Conservation (phyloP, 2,329 filamentous ascomycete genomes). For the Aspergillus sp. region DNA sequence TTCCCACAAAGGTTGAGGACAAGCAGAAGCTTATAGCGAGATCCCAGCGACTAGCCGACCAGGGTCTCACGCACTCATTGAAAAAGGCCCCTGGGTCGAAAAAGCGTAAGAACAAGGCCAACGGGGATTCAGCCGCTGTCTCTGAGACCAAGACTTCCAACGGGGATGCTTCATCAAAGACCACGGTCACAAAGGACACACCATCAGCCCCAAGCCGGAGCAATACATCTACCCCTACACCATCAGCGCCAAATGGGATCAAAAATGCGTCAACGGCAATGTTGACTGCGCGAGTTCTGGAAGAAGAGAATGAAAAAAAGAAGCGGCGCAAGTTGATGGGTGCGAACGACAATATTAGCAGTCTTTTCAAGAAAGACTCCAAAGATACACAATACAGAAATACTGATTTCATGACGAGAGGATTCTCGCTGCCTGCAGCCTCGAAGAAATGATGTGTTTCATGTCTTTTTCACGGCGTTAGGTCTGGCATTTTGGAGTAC, state of each 20-base stretch:
- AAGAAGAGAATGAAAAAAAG: slow-evolving; percentile 79
- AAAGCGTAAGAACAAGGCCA: slow-evolving; percentile 73
- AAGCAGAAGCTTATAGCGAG: slow-evolving; percentile 66
- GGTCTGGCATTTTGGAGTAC: background rate
- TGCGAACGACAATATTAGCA: slow-evolving; percentile 57
- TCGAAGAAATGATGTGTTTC: slow-evolving; percentile 35
- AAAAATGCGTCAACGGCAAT: slow-evolving; percentile 86
- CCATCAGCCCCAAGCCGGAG: slow-evolving; percentile 24
- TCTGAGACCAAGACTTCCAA: slow-evolving; percentile 37
- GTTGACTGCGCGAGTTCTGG: slow-evolving; percentile 80
- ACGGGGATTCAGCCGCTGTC: slow-evolving; percentile 35
- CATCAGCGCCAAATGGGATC: slow-evolving; percentile 59
- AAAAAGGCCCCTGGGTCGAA: slow-evolving; percentile 71
- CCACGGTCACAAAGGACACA: slow-evolving; percentile 8
- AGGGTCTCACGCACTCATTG: slow-evolving; percentile 78
- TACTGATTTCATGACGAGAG: slow-evolving; percentile 60
- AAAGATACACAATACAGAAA: slow-evolving; percentile 45
- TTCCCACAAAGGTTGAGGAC: slow-evolving; percentile 71
- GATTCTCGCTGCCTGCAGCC: slow-evolving; percentile 52
- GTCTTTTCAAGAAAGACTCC: slow-evolving; percentile 51
- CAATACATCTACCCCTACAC: slow-evolving; percentile 34
- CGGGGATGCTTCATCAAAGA: slow-evolving; percentile 33
- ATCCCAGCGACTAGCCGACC: slow-evolving; percentile 65
- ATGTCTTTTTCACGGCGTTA: slow-evolving; percentile 9
- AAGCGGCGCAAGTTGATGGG: slow-evolving; percentile 73